phyloP scores from a whole-genome alignment of 768 basidiomycete species.

The Agrocybe chaxingu region DNA sequence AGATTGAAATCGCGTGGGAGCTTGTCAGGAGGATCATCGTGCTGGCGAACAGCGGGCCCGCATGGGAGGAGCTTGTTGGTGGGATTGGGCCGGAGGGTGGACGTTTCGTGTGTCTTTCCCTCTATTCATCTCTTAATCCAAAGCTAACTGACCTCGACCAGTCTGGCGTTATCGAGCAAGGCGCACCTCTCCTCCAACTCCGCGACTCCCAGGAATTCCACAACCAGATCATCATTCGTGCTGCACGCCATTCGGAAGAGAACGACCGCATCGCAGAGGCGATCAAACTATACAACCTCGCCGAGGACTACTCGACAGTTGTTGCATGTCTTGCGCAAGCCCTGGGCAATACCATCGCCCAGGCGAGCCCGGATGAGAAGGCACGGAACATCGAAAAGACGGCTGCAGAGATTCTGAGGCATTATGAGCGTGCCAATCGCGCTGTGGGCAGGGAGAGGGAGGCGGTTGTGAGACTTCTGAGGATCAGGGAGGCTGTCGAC shows the following conservation, averaged over 20 bases:
- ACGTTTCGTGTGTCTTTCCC: conserved; percentile 59
- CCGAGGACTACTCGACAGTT: conserved; percentile 86
- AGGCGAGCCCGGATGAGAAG: conserved; percentile 61
- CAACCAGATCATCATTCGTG: conserved; percentile 76
- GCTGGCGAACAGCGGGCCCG: conserved; percentile 70
- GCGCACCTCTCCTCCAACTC: conserved; percentile 72
- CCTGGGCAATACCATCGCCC: conserved; percentile 77
- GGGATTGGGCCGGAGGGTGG: conserved; percentile 87
- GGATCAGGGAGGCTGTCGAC: conserved; percentile 78
- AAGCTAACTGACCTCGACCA: conserved; percentile 24
- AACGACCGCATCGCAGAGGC: conserved; percentile 87
- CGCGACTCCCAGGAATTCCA: conserved; percentile 67
- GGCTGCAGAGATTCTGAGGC: conserved; percentile 72
- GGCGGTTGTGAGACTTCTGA: conserved; percentile 69
- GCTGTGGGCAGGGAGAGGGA: conserved; percentile 72
- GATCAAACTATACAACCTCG: conserved; percentile 94
- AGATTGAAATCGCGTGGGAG: conserved; percentile 79
- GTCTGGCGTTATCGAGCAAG: conserved; percentile 88
- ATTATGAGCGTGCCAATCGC: conserved; percentile 76
- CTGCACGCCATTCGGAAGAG: conserved; percentile 78
- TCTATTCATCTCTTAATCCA: not conserved
- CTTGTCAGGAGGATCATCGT: conserved; percentile 77
- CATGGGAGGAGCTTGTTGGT: conserved; percentile 94
- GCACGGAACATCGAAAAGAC: conserved; percentile 67
- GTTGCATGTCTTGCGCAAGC: conserved; percentile 84